These are phyloP conservation scores for Oehlia diaphana DNA, from an alignment of 192 early-diverging fungal genomes.

Conservation along the genomic window DNA sequence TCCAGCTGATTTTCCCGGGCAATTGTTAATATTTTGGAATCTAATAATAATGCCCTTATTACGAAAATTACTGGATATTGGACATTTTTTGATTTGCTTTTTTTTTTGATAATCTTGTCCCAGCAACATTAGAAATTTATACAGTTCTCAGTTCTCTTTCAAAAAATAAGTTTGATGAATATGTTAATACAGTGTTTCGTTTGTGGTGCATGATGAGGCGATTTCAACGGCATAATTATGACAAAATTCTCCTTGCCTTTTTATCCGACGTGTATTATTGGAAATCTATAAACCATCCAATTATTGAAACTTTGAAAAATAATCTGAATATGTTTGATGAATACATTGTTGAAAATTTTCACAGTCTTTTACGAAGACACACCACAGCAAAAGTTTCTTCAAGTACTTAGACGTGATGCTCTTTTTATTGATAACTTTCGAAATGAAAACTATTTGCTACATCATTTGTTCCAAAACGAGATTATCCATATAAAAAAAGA, in stretches of 20 bases:
- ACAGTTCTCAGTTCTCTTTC: background rate
- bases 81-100: conserved; percentile 4
- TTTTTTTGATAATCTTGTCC: background rate
- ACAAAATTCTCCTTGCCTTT: background rate
- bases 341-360: background rate
- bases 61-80: background rate
- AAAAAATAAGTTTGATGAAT: conserved; percentile 3
- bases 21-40: background rate
- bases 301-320: conserved; percentile 7
- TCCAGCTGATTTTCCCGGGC: background rate
- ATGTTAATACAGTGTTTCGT: background rate
- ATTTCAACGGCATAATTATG: background rate
- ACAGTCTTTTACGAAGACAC: background rate
- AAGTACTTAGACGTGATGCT: conserved; percentile 1
- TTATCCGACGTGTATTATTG: conserved; percentile 10
- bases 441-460: background rate
- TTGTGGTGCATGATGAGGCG: background rate
- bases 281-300: background rate
- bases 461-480: background rate
- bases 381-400: background rate
- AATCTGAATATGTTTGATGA: conserved; percentile 10
- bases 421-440: background rate
- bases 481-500: background rate
- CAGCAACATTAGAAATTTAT: background rate
- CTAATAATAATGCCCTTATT: background rate